Evolutionary conservation across 2,329 filamentous ascomycete genomes (phyloP), one percentile per base, ranked within the genome.

Genomic region (Teratosphaeria zuluensis): DNA sequence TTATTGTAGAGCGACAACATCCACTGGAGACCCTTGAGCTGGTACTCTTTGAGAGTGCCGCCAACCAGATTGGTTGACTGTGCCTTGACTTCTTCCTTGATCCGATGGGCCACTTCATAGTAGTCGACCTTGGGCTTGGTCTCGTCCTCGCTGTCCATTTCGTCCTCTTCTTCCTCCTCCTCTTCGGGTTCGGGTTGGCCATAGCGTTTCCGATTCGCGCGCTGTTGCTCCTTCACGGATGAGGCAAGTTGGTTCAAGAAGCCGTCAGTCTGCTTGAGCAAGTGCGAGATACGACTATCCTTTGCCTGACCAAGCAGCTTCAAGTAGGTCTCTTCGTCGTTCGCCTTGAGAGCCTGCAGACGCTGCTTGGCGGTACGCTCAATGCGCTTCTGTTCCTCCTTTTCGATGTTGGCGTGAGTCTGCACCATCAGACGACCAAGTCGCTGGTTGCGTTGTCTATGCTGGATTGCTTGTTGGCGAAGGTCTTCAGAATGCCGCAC

Each of bases 1-100:
- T 99, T 99, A 85, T 99, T 99, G 83, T 97, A 99, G 14, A 99
- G 82, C 14, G 94, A 99, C 61, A 99, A 87, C 94, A 99, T 99
- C 94, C 94, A 99, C 74, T 99, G 92, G 54, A 99, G 79, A 82
- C 94, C 94, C 84, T 96, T 97, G 76, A 99, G 66, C 77, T 99
- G 94, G 75, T 99, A 99, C 73, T 99, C 94, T 75, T 99, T 99
- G 65, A 99, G 80, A 11, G 80, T 89, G 70, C 94, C 94, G 72
- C 94, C 94, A 63, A 97, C 90, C 61, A 99, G 82, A 51, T 95
- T 95, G 56, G 76, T 75, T 6, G 94, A 90, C 71, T 99, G 94
- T 61, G 81, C 80, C 0, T 83, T 88, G 66, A 99, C 87, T 64
- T 95, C 90, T 78, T 99, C 94, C 74, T 94, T 92, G 77, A 96